Evolutionary conservation across 2,329 filamentous ascomycete genomes (phyloP).

Genomic region (Drechslerella dactyloides): DNA sequence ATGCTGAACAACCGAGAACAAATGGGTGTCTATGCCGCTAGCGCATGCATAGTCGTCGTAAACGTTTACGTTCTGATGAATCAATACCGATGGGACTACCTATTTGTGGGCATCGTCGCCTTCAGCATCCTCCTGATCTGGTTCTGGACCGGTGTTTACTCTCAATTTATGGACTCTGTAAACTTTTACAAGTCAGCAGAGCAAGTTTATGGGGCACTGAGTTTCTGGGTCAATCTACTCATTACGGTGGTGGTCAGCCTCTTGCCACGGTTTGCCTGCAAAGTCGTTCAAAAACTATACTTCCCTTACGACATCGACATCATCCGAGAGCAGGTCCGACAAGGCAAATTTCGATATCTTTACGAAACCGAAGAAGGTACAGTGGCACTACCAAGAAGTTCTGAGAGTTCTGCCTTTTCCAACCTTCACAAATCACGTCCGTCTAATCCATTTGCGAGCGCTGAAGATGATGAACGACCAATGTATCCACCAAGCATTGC

Average conservation of each 20-base stretch:
- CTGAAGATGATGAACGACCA: constrained; percentile 85
- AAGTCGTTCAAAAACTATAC: constrained; percentile 90
- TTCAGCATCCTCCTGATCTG: constrained; percentile 88
- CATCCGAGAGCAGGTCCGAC: constrained; percentile 85
- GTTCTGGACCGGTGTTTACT: constrained; percentile 94
- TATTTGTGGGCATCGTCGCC: constrained; percentile 80
- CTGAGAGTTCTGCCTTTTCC: constrained; percentile 50
- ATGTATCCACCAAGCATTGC: constrained; percentile 93
- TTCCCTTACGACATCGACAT: constrained; percentile 93
- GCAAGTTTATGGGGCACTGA: constrained; percentile 79
- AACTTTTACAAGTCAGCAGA: constrained; percentile 77
- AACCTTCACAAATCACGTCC: constrained; percentile 51
- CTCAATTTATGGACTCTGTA: constrained; percentile 65
- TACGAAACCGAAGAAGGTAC: constrained; percentile 64
- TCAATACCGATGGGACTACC: constrained; percentile 97
- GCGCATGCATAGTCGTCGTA: constrained; percentile 82
- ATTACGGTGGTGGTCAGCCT: constrained; percentile 81
- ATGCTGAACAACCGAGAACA: constrained; percentile 79
- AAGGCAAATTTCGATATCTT: constrained; percentile 81
- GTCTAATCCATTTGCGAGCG: constrained; percentile 60
- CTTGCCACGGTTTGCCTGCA: constrained; percentile 84
- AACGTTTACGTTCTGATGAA: constrained; percentile 96
- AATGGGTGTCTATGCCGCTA: constrained; percentile 85
- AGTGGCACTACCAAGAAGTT: constrained; percentile 54
- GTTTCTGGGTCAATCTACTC: constrained; percentile 85